Evolutionary conservation across 495 filamentous ascomycete species (phyloP).

Genomic region (Podospora pseudopauciseta): DNA sequence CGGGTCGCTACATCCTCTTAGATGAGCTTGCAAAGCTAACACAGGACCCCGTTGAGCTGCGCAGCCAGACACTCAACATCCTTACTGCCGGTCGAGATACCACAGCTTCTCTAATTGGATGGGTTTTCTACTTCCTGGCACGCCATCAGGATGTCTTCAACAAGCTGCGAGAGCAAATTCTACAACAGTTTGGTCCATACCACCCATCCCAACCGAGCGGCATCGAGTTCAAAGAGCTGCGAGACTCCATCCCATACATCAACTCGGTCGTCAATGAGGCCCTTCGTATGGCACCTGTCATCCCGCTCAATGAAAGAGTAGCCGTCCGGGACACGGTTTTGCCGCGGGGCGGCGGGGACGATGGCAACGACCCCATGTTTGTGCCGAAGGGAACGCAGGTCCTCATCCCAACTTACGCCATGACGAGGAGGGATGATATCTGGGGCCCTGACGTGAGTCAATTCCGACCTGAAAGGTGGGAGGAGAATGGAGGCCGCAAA

Average conservation of each 20-base stretch:
- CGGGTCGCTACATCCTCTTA: slow-evolving; percentile 57
- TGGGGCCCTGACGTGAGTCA: slow-evolving; percentile 34
- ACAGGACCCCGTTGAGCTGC: slow-evolving; percentile 54
- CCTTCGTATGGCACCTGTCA: slow-evolving; percentile 35
- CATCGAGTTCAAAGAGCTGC: slow-evolving; percentile 39
- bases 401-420: slow-evolving; percentile 34
- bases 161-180: slow-evolving; percentile 51
- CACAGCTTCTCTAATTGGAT: slow-evolving; percentile 56
- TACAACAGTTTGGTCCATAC: slow-evolving; percentile 38
- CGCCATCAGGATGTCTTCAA: slow-evolving; percentile 43
- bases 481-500: slow-evolving; percentile 27
- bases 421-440: slow-evolving; percentile 37
- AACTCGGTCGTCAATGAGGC: slow-evolving; percentile 49
- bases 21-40: slow-evolving; percentile 60
- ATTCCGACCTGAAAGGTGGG: slow-evolving; percentile 34
- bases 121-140: slow-evolving; percentile 52
- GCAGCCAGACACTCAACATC: slow-evolving; percentile 62
- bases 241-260: slow-evolving; percentile 41
- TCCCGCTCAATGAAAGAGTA: slow-evolving; percentile 42
- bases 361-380: slow-evolving; percentile 20
- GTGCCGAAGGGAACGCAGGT: slow-evolving; percentile 37
- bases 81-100: slow-evolving; percentile 59
- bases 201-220: slow-evolving; percentile 8
- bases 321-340: slow-evolving; percentile 46
- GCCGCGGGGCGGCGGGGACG: slow-evolving; percentile 43